Evolutionary conservation across 2,329 filamentous ascomycete genomes (phyloP), one percentile per base, ranked within the genome.

Genomic region (Epichloe coenophiala): DNA sequence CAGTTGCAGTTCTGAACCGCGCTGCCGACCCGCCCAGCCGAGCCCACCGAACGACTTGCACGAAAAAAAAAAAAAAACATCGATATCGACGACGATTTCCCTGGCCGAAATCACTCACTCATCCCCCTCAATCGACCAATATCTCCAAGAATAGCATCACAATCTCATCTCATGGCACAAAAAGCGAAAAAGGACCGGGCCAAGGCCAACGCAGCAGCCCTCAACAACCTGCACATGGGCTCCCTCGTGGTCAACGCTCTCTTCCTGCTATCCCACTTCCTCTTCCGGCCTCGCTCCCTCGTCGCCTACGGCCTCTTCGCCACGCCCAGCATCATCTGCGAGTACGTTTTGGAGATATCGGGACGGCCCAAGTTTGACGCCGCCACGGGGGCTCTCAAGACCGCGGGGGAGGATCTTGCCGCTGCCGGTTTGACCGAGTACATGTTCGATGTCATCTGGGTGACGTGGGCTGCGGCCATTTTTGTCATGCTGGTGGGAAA

Each of bases 361-460:
- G 88, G 87, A 12, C 86, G 91, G 9, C 93, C 93, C 23, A 82
- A 74, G 54, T 86, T 83, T 63, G 79, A 81, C 57, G 65, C 81
- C 21, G 69, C 71, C 27, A 82, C 80, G 45, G 76, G 74, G 13
- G 75, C 83, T n/a, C 73, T 97, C 54, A 82, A 80, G 64, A 80
- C 77, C 35, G 74, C 87, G 1, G 91, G 42, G 42, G 90, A 97
- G 65, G 93, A 98, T 65, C 78, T 98, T 48, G 81, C 86, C 49
- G 87, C 88, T 9, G 78, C 84, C 36, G 93, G 93, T 4, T 71
- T 98, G 72, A 97, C 91, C 11, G 93, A 96, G 70, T 97, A 94
- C 73, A 88, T 97, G 85, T 98, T 95, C 77, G 93, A 98, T 69
- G 80, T 95, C 47, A 73, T 95, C 49, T 97, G 95, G 79, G 88